These are phyloP conservation scores for Papiliotrema laurentii DNA, from an alignment of 1,284 basidiomycete genomes.

Conservation along the genomic window DNA sequence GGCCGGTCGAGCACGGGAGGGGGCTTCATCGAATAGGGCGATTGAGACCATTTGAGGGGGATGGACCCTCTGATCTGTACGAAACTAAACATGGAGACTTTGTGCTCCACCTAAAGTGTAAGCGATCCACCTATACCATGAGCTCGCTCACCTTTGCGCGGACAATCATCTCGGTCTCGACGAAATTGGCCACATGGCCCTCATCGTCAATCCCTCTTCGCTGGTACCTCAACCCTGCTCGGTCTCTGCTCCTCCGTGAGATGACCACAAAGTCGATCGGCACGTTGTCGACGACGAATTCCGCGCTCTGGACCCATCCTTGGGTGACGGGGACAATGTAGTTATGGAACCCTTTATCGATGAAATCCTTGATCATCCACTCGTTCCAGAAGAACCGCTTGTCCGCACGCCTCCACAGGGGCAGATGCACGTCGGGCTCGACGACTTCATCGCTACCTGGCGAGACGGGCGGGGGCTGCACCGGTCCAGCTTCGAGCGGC, in stretches of 20 bases:
- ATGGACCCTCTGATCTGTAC: conserved; percentile 87
- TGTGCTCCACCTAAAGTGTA: conserved; percentile 52
- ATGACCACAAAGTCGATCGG: conserved; percentile 51
- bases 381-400: conserved; percentile 55
- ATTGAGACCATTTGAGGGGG: conserved; percentile 81
- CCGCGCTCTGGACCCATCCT: conserved; percentile 72
- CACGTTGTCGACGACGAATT: conserved; percentile 55
- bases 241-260: conserved; percentile 52
- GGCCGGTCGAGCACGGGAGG: conserved; percentile 77
- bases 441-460: conserved; percentile 30
- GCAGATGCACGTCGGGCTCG: conserved; percentile 50
- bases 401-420: conserved; percentile 52
- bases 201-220: conserved; percentile 53
- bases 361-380: conserved; percentile 41
- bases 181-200: conserved; percentile 55
- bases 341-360: conserved; percentile 57
- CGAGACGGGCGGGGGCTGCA: background rate
- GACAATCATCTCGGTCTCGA: conserved; percentile 62
- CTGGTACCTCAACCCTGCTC: conserved; percentile 55
- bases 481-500: background rate
- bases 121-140: conserved; percentile 3
- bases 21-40: conserved; percentile 71
- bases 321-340: conserved; percentile 85
- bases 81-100: conserved; percentile 75
- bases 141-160: conserved; percentile 60